phyloP scores from a whole-genome alignment of 2,329 filamentous ascomycete genomes.

The Ascochyta rabiei region DNA sequence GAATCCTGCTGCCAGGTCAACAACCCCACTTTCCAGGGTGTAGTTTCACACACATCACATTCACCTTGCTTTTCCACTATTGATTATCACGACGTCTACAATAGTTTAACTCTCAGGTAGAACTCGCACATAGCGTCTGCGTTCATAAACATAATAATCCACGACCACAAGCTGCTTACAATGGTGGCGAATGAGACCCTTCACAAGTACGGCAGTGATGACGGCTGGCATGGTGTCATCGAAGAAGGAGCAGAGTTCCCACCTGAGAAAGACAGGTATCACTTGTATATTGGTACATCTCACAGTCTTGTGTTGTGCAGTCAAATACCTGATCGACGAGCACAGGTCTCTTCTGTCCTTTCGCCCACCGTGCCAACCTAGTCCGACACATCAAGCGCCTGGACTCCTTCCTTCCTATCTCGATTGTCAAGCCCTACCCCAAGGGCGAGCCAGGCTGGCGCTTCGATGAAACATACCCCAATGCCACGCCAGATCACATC shows the following conservation, averaged over 20 bases:
- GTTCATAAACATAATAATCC: background rate
- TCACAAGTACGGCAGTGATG: constrained; percentile 49
- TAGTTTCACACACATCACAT: no score
- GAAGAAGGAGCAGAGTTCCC: constrained; percentile 55
- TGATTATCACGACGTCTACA: no score
- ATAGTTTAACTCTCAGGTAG: no score
- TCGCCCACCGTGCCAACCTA: constrained; percentile 66
- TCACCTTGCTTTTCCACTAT: no score
- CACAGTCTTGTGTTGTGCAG: background rate
- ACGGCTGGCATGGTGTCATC: constrained; percentile 61
- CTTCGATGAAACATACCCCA: constrained; percentile 63
- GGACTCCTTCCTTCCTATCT: constrained; percentile 59
- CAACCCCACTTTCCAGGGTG: constrained; percentile 10
- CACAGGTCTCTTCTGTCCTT: constrained; percentile 68
- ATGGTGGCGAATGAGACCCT: constrained; percentile 24
- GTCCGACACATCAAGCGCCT: constrained; percentile 65
- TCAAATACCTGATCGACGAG: background rate
- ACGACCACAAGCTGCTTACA: background rate
- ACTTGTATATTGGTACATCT: constrained; percentile 58
- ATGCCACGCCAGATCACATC: constrained; percentile 65
- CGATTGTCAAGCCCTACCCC: constrained; percentile 68
- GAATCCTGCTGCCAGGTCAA: constrained; percentile 1
- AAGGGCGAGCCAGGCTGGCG: constrained; percentile 69
- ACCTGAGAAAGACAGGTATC: constrained; percentile 59
- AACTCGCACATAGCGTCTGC: no score